A percentile compares a stretch with the other conserved stretches of the same genome.
Evolutionary conservation across 306 rosid genomes (phyloP).

Genomic region (Inga laurina): DNA sequence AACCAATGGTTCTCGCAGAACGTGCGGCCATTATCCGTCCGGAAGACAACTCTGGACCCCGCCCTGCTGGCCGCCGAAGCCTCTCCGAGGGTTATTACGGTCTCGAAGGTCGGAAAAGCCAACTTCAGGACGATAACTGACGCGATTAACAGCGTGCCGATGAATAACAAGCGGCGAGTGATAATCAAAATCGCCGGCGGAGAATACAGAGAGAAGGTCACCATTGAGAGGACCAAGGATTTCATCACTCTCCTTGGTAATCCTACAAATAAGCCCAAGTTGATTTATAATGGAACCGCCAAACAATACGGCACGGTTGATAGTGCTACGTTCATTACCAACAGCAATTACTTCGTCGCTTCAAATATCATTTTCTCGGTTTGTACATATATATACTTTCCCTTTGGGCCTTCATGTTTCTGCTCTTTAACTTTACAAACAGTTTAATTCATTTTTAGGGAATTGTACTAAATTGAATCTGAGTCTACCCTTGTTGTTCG

Average conservation of each 20-base stretch:
- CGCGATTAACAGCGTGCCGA: conserved; percentile 52
- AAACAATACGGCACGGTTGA: conserved; percentile 47
- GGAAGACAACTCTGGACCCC: conserved; percentile 38
- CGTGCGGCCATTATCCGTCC: background rate
- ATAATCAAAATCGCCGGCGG: conserved; percentile 49
- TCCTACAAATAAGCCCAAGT: conserved; percentile 27
- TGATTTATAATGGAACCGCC: conserved; percentile 39
- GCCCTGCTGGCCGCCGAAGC: conserved; percentile 42
- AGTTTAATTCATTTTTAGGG: background rate
- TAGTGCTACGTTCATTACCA: conserved; percentile 47
- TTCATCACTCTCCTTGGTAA: conserved; percentile 44
- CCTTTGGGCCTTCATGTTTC: background rate
- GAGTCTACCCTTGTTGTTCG: background rate
- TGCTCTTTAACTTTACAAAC: background rate
- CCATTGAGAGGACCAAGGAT: conserved; percentile 37
- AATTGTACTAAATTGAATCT: no score
- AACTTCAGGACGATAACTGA: conserved; percentile 41
- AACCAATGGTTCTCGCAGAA: conserved; percentile 37
- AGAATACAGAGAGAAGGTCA: conserved; percentile 47
- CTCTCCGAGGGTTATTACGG: conserved; percentile 30
- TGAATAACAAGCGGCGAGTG: conserved; percentile 40
- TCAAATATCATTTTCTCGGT: conserved; percentile 48
- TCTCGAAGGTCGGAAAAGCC: conserved; percentile 40
- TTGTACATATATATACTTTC: conserved; percentile 25
- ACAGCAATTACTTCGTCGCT: conserved; percentile 45